Percentiles rank a stretch among this genome's conserved stretches.
Evolutionary conservation across 2,329 filamentous ascomycete species (phyloP).

Genomic region (Cercospora janseana): DNA sequence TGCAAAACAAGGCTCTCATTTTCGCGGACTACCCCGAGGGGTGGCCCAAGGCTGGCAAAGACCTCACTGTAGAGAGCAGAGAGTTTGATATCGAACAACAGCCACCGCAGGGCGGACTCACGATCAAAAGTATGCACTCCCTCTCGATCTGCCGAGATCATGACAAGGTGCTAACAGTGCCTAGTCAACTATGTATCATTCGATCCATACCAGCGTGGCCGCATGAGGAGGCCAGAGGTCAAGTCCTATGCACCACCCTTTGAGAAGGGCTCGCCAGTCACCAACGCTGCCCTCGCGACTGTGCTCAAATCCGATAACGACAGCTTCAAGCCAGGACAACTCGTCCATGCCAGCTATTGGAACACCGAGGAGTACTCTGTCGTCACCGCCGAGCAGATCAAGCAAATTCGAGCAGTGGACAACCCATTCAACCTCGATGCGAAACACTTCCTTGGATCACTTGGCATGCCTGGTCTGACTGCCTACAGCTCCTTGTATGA

Average conservation of each 20-base stretch:
- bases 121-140: slow-evolving; percentile 50
- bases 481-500: slow-evolving; percentile 73
- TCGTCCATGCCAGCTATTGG: slow-evolving; percentile 52
- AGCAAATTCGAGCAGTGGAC: slow-evolving; percentile 54
- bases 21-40: slow-evolving; percentile 68
- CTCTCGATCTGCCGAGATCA: background rate
- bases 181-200: slow-evolving; percentile 69
- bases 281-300: slow-evolving; percentile 62
- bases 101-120: slow-evolving; percentile 64
- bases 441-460: slow-evolving; percentile 67
- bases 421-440: slow-evolving; percentile 68
- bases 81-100: slow-evolving; percentile 65
- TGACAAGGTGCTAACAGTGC: background rate
- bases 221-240: slow-evolving; percentile 64
- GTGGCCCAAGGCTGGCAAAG: slow-evolving; percentile 66
- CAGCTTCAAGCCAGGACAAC: slow-evolving; percentile 65
- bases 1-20: slow-evolving; percentile 71
- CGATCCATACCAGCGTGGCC: slow-evolving; percentile 81
- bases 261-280: slow-evolving; percentile 61
- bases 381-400: slow-evolving; percentile 50
- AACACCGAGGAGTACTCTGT: slow-evolving; percentile 60
- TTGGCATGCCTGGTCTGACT: slow-evolving; percentile 77
- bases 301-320: slow-evolving; percentile 67
- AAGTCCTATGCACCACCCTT: slow-evolving; percentile 72
- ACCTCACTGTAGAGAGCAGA: slow-evolving; percentile 65